Evolutionary conservation across 2,329 filamentous ascomycete species (phyloP).

Genomic region (Passalora sequoiae): DNA sequence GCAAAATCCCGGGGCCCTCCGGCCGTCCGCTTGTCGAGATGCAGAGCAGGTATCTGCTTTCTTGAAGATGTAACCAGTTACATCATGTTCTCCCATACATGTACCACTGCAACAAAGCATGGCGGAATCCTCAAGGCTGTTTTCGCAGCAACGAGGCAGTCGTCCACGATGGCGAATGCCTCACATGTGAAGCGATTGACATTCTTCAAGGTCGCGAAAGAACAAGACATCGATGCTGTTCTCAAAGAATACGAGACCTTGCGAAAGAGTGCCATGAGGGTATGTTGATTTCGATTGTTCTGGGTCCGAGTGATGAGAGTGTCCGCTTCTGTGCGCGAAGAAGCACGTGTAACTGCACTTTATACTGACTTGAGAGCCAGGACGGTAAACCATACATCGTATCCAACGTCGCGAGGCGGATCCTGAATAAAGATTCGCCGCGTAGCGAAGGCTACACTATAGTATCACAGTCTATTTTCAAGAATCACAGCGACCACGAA

Average conservation of each 20-base stretch:
- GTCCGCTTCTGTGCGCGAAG: too few species aligned
- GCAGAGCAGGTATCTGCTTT: too few species aligned
- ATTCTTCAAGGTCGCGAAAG: constrained; percentile 50
- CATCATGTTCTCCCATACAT: too few species aligned
- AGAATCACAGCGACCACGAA: constrained; percentile 59
- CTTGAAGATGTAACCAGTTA: too few species aligned
- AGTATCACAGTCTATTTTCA: constrained; percentile 59
- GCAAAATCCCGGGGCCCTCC: too few species aligned
- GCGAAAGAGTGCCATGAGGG: constrained; percentile 41
- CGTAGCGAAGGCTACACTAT: constrained; percentile 63
- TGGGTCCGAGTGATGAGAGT: too few species aligned
- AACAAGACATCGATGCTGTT: constrained; percentile 42
- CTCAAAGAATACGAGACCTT: constrained; percentile 44
- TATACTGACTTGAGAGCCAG: constrained; percentile 40
- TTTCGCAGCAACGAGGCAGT: too few species aligned
- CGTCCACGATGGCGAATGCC: constrained; percentile 11
- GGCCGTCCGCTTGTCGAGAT: too few species aligned
- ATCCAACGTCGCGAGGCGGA: constrained; percentile 32
- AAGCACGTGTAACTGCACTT: too few species aligned
- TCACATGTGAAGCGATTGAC: constrained; percentile 46
- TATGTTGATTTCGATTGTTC: too few species aligned
- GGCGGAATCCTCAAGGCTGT: too few species aligned
- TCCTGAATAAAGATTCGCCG: constrained; percentile 33
- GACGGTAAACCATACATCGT: constrained; percentile 67
- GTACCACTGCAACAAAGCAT: too few species aligned